These are phyloP conservation scores for Annona cherimola DNA, from an alignment of 164 flowering plant genomes.

Conservation along the genomic window DNA sequence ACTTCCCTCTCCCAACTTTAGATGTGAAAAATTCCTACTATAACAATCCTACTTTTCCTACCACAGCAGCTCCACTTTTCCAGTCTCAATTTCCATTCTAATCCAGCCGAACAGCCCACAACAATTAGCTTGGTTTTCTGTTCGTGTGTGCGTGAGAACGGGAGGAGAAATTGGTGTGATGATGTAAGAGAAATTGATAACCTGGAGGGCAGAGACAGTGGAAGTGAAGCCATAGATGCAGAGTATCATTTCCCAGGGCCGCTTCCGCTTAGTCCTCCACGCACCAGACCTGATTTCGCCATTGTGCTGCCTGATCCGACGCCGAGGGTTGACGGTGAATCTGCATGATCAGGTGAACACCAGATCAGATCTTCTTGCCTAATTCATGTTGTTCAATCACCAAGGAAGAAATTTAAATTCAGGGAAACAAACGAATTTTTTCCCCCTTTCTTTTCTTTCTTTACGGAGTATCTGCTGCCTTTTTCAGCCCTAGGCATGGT, in stretches of 20 bases:
- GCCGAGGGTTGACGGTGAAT: constrained; percentile 73
- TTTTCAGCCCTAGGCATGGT: neutral
- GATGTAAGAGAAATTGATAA: constrained; percentile 9
- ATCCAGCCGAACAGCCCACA: too few species aligned
- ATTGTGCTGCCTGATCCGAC: constrained; percentile 82
- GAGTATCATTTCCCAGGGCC: constrained; percentile 93
- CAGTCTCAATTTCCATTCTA: too few species aligned
- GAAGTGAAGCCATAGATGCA: constrained; percentile 88
- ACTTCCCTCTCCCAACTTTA: too few species aligned
- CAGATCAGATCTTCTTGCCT: neutral
- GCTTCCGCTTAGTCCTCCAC: constrained; percentile 59
- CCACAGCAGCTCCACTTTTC: too few species aligned
- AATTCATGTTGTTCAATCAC: neutral
- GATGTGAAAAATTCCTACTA: too few species aligned
- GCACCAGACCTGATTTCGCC: constrained; percentile 75
- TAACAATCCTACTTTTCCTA: too few species aligned
- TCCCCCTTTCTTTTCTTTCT: too few species aligned
- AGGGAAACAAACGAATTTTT: neutral
- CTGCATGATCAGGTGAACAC: constrained; percentile 24
- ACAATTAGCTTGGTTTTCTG: too few species aligned
- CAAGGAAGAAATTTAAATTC: neutral
- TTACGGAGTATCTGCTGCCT: neutral
- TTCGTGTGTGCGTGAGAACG: too few species aligned
- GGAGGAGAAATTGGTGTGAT: too few species aligned
- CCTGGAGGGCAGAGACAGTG: constrained; percentile 84